Base-by-base conservation (phyloP, 805 yeast species). In the Wickerhamiella dianesei region DNA sequence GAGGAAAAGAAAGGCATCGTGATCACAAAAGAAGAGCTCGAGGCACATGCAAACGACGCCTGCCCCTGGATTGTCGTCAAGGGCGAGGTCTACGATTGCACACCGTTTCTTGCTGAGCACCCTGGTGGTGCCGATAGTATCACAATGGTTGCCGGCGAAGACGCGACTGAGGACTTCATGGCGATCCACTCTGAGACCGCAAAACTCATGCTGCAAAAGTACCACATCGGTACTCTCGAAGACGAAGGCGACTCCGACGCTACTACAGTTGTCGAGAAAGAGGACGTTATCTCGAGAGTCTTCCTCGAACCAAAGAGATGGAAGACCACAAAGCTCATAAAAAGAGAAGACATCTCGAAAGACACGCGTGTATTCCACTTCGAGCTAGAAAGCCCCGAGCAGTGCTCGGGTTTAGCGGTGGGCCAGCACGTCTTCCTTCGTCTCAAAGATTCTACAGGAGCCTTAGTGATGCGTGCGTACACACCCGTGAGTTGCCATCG, bases 101-200 rank as follows among this genome's bases (percentile, higher is more conserved):
- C 64, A 4, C 53, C 51, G 5, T 66, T 61, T 45, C 49, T 66
- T 12, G 50, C 49, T 13, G 48, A 49, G 35, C 58, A 60, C 32
- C 80, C 80, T 1, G 80, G 79, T 35, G 80, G 80, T n/a, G 59
- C 56, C 40, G 54, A 57, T 6, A 66, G 71, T 16, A 65, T 75
- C 37, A 56, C 70, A 41, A 63, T 60, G 44, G 66, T 64, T 50
- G 77, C 75, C 5, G 79, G 78, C 17, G 64, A 64, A 46, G 76
- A 75, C 54, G 79, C 74, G 3, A 65, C 74, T 16, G 48, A 48
- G 9, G 62, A 58, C 37, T 58, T 58, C 37, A 58, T 56, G 48
- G 56, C 58, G 3, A 64, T 61, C 18, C 95, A 88, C 61, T 79
- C 89, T 1, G 88, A 82, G 50, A 69, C 80, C 43, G 92, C 96